phyloP scores from a whole-genome alignment of 371 early-diverging fungal genomes.

The Rhizopus sp. region DNA sequence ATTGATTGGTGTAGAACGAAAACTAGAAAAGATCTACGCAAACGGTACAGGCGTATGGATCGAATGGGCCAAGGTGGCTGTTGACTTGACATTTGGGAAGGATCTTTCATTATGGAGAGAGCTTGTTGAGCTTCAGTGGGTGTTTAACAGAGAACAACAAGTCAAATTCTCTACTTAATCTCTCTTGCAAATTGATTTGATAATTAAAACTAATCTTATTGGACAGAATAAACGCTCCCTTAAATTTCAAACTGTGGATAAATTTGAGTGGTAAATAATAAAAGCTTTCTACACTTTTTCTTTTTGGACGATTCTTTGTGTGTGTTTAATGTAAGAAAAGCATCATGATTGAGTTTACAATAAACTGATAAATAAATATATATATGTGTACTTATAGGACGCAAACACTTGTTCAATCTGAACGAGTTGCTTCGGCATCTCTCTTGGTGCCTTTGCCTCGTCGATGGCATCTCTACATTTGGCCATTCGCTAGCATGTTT shows the following conservation, averaged over 20 bases:
- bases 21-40: constrained; percentile 41
- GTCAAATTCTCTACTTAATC: constrained; percentile 15
- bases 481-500: constrained; percentile 76
- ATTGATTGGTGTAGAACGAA: constrained; percentile 41
- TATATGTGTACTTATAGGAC: constrained; percentile 29
- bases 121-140: constrained; percentile 50
- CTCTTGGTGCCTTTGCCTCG: constrained; percentile 73
- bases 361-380: background rate
- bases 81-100: constrained; percentile 38
- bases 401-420: constrained; percentile 76
- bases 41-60: constrained; percentile 47
- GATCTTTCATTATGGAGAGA: constrained; percentile 45
- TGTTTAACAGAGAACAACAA: constrained; percentile 49
- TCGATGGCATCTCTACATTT: constrained; percentile 78
- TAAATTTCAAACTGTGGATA: too few species aligned
- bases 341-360: background rate
- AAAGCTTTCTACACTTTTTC: background rate
- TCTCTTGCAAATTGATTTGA: too few species aligned
- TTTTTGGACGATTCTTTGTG: background rate
- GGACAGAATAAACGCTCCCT: too few species aligned
- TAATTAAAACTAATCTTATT: too few species aligned
- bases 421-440: constrained; percentile 75
- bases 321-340: constrained; percentile 1
- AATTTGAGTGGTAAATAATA: too few species aligned
- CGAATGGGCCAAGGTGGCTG: constrained; percentile 32